Conservation (phyloP, 805 yeast genomes). For the Metschnikowia cerradonensis region DNA sequence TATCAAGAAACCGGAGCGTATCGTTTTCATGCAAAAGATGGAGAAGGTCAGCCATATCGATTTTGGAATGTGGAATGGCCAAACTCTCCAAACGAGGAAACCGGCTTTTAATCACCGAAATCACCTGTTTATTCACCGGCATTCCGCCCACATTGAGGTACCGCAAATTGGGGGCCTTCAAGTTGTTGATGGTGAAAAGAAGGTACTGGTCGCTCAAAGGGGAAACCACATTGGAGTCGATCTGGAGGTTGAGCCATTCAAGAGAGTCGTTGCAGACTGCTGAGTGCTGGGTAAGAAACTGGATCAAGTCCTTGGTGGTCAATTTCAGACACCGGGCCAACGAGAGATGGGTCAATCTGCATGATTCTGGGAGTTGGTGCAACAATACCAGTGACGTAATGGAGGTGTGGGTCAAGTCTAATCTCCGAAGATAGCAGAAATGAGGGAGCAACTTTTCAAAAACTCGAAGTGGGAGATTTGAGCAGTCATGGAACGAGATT, state of each 20-base stretch:
- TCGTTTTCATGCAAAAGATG: conserved; percentile 28
- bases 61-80: conserved; percentile 36
- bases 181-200: conserved; percentile 38
- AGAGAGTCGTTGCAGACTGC: conserved; percentile 47
- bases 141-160: conserved; percentile 64
- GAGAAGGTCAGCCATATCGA: conserved; percentile 36
- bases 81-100: conserved; percentile 43
- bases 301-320: conserved; percentile 66
- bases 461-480: conserved; percentile 60
- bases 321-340: conserved; percentile 52
- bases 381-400: conserved; percentile 60
- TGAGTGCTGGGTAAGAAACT: conserved; percentile 70
- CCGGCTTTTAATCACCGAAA: conserved; percentile 34
- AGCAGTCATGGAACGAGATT: conserved; percentile 83
- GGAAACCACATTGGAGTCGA: conserved; percentile 58
- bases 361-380: conserved; percentile 48
- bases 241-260: conserved; percentile 64
- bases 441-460: conserved; percentile 57
- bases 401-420: conserved; percentile 80
- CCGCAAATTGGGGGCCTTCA: conserved; percentile 43
- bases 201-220: conserved; percentile 52
- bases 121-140: conserved; percentile 44
- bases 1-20: conserved; percentile 54
- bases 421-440: conserved; percentile 52
- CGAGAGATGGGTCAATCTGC: conserved; percentile 71